Evolutionary conservation across 148 eudicot species (phyloP), one percentile per base, ranked within the genome.

Genomic region (Dianthus caryophyllus): DNA sequence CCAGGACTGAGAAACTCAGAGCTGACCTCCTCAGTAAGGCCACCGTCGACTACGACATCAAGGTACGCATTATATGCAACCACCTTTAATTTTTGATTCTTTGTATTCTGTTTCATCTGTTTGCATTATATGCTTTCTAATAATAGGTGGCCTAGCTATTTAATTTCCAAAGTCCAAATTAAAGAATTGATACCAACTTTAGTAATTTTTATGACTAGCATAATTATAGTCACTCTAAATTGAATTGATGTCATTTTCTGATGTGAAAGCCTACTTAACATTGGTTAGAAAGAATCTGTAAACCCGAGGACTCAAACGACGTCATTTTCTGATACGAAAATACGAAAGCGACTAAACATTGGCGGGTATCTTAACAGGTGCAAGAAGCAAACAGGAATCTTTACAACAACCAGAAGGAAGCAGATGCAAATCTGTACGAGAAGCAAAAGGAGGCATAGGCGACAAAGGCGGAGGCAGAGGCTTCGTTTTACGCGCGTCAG

Each of bases 21-120:
- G 84, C 84, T 29, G 82, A 81, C 54, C 66, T 64, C 15, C 69
- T 81, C 48, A 81, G 84, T 39, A 75, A 72, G 54, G 84, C 82
- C 17, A 81, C 79, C 39, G 84, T 81, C 24, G 77, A 78, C 10
- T 81, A 75, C 62, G 84, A 78, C 59, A 81, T 77, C 18, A 78
- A 78, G 82, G 82, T 81, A 72, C 5, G 17, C 1, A n/a, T n/a
- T n/a, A n/a, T 27, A 54, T 10, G 17, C 16, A 54, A 33, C 59
- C n/a, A n/a, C n/a, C n/a, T n/a, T n/a, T n/a, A n/a, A n/a, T n/a
- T 24, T 25, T 30, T 54, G 59, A 54, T 54, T 54, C 16, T 33
- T 10, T 11, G 30, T 26, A 25, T 54, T 54, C 17, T 25, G 16
- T 12, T 54, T 54, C 33, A 54, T 54, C 30, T 24, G 14, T 54